Evolutionary conservation across 2,329 filamentous ascomycete species (phyloP), one percentile per base, ranked within the genome.

Genomic region (Emergomyces africanus): DNA sequence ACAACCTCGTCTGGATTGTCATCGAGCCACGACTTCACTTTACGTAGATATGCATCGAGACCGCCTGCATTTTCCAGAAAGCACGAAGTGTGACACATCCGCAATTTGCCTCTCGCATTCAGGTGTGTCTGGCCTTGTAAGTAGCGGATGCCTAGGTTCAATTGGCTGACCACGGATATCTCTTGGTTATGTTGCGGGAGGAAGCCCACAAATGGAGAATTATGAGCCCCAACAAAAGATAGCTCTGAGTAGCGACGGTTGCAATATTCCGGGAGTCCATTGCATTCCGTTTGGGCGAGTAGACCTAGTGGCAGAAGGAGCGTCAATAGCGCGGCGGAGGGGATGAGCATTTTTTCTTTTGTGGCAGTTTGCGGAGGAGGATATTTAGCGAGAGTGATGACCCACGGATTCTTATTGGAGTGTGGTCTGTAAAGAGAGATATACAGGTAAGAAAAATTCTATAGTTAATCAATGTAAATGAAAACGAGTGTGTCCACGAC

Each of bases 21-120:
- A 54, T 82, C 80, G 63, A 88, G 73, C 80, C 83, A 89, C 0
- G 68, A 71, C 67, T 82, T 83, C 64, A 88, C 73, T 14, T 78
- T 78, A 12, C 66, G 56, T n/a, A 88, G 72, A 64, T 81, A 88
- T 4, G 70, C 65, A 9, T 76, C 70, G 20, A 89, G 72, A 0
- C 78, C 69, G 0, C 85, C 86, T 10, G 75, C 82, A 66, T 87
- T 80, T 48, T 84, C 75, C 44, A 83, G 72, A 54, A 75, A 66
- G 70, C 85, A 89, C 25, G 76, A 76, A 0, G 83, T 86, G 67
- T 89, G 85, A 69, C 86, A 87, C 68, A 86, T 74, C 64, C 83
- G 74, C 50, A 87, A 77, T 1, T 68, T 70, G 30, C 77, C 78
- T n/a, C 65, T 61, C 58, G 77, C 70, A 42, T 78, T 72, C 39